Evolutionary conservation across 1,284 basidiomycete species (phyloP).

Genomic region (Meripilus lineatus): DNA sequence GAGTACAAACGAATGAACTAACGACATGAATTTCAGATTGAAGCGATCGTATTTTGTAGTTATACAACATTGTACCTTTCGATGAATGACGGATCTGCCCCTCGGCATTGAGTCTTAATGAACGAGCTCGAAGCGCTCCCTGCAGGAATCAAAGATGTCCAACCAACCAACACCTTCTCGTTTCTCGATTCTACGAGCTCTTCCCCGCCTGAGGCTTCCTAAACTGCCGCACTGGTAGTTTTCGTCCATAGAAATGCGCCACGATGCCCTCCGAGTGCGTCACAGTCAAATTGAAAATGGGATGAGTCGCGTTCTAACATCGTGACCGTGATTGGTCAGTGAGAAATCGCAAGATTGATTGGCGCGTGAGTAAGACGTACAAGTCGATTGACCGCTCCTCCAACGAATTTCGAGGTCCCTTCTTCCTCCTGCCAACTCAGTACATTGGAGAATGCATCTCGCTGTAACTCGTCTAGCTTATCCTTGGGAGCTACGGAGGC

Average conservation of each 20-base stretch:
- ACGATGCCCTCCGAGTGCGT: slow-evolving; percentile 72
- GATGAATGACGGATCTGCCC: too few relatives aligned
- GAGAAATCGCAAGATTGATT: not conserved
- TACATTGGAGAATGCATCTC: slow-evolving; percentile 51
- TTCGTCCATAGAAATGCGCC: slow-evolving; percentile 74
- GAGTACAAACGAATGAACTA: too few relatives aligned
- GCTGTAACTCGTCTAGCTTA: slow-evolving; percentile 33
- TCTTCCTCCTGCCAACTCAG: slow-evolving; percentile 79
- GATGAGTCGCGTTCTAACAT: slow-evolving; percentile 80
- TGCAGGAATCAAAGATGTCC: too few relatives aligned
- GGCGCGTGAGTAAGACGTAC: slow-evolving; percentile 40
- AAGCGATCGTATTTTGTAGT: too few relatives aligned
- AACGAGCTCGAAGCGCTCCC: too few relatives aligned
- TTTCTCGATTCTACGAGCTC: too few relatives aligned
- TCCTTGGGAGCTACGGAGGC: slow-evolving; percentile 1
- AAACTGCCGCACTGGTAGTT: too few relatives aligned
- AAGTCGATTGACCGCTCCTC: slow-evolving; percentile 62
- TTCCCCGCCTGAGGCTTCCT: too few relatives aligned
- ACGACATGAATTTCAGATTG: too few relatives aligned
- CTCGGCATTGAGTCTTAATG: too few relatives aligned
- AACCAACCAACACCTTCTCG: too few relatives aligned
- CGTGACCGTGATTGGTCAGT: not conserved
- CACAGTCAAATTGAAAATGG: slow-evolving; percentile 80
- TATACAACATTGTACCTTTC: too few relatives aligned
- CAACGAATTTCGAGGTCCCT: slow-evolving; percentile 55